Base-by-base conservation (phyloP, 2,329 filamentous ascomycete species). In the Fusarium camptoceras region DNA sequence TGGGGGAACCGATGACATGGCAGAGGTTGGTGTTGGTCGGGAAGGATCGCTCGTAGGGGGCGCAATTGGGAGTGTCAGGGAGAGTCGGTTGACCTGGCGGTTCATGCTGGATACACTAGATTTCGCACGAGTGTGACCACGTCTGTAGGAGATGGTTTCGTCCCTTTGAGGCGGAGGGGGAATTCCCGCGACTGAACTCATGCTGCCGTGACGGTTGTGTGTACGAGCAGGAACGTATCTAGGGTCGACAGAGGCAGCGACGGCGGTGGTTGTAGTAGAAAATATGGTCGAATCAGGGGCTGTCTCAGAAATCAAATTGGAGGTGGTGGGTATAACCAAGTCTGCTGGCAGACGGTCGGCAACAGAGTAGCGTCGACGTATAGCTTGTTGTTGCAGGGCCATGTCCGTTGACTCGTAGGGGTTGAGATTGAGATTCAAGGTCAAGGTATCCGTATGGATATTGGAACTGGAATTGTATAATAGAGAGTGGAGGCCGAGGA, bases 1-100 rank as follows among this genome's bases (percentile, higher is more conserved):
- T 14, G 83, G 82, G 5, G 87, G 86, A 27, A 84, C 80, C 0
- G 85, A 85, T 70, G 76, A 60, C 18, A 76, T 65, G 12, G 75
- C 58, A 6, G 76, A 82, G 24, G 81, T 80, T 2, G 86, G 86
- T 9, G 83, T 80, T 39, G 87, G 86, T 15, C 87, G 83, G 16
- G 85, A 85, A 4, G 87, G 82, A 58, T 83, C 80, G 69, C 83
- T 83, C 11, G 82, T 85, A 8, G 87, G 86, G 8, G 81, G 83
- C 12, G 87, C 84, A 73, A 90, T 88, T n/a, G 88, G 88, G 12
- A 90, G 81, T 2, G 87, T 89, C 27, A 90, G 79, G 1, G 88
- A 90, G 22, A 90, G 83, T 56, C 88, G 82, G 74, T 90, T 88
- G 28, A 84, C 83, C 68, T 84, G 84, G 37, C 87, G 82, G 25